phyloP scores from a whole-genome alignment of 768 basidiomycete species.

The Boletus vinaceobasis region DNA sequence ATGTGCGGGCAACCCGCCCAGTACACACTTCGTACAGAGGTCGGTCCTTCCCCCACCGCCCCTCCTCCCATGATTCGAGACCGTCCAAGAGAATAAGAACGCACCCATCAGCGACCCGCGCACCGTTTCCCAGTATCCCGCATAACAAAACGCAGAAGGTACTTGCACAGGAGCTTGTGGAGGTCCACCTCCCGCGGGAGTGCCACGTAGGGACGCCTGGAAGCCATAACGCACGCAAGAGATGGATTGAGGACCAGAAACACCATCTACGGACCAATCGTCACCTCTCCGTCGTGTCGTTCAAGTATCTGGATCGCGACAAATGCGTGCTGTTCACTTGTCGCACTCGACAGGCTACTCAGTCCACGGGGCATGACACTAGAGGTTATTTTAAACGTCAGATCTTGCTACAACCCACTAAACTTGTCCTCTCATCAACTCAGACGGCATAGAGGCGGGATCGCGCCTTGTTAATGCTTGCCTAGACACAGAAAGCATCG shows the following conservation, averaged over 20 bases:
- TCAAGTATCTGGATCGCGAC: conserved; percentile 2
- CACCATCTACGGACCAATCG: not conserved
- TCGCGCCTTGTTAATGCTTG: not conserved
- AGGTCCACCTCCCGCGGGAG: conserved; percentile 7
- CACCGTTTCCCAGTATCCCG: not conserved
- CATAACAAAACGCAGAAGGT: not conserved
- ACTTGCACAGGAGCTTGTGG: not conserved
- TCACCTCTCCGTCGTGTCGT: conserved; percentile 11
- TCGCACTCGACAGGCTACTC: not conserved
- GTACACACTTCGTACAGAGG: not conserved
- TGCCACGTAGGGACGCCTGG: conserved; percentile 13
- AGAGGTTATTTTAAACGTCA: conserved; percentile 4
- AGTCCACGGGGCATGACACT: not conserved
- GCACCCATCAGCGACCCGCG: not conserved
- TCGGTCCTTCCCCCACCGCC: not conserved
- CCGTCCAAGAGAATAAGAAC: conserved; percentile 4
- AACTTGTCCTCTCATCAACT: not conserved
- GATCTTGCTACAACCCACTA: not conserved
- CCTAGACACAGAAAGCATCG: not conserved
- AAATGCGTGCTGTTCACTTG: conserved; percentile 10
- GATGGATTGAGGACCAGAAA: conserved; percentile 15
- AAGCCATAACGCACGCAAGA: conserved; percentile 3
- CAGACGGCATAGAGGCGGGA: not conserved
- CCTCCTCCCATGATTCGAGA: not conserved
- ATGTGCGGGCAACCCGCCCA: conserved; percentile 14